A percentile compares a stretch with the other conserved stretches of the same genome.
phyloP scores from a whole-genome alignment of 805 yeast species.

The Pichia nanzhaoensis region DNA sequence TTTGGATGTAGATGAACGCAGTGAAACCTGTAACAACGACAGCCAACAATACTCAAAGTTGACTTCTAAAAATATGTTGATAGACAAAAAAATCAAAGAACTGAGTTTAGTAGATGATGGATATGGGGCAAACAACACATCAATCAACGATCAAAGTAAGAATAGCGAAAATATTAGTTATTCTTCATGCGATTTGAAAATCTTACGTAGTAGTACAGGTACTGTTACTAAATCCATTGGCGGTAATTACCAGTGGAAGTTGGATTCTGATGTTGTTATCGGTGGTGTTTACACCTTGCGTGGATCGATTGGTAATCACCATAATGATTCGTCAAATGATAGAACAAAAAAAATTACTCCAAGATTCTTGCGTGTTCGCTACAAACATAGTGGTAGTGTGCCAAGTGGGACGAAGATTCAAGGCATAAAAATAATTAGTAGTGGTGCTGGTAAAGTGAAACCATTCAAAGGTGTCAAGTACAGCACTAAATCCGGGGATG shows the following conservation, averaged over 20 bases:
- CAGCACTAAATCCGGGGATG: conserved; percentile 56
- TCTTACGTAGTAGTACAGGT: conserved; percentile 13
- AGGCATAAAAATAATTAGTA: conserved; percentile 49
- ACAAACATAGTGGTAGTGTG: conserved; percentile 57
- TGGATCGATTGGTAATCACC: conserved; percentile 6
- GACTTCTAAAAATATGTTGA: not conserved
- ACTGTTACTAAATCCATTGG: conserved; percentile 5
- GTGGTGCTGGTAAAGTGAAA: conserved; percentile 53
- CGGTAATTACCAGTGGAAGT: conserved; percentile 18
- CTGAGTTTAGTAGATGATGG: too few species aligned
- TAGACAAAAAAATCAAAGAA: not conserved
- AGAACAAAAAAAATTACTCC: conserved; percentile 27
- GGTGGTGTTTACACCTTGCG: conserved; percentile 13
- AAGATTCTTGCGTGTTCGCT: conserved; percentile 42
- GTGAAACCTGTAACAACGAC: too few species aligned
- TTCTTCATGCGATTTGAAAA: conserved; percentile 5
- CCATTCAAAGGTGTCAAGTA: conserved; percentile 93
- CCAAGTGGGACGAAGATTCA: conserved; percentile 74
- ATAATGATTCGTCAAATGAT: not conserved
- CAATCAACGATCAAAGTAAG: conserved; percentile 34
- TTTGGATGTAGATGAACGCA: not conserved
- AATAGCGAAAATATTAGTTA: not conserved
- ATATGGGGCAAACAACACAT: not conserved
- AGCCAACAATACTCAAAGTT: not conserved
- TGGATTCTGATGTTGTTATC: conserved; percentile 11